Base-by-base conservation (phyloP, 2,329 filamentous ascomycete species). In the Penicillium sclerotiorum region DNA sequence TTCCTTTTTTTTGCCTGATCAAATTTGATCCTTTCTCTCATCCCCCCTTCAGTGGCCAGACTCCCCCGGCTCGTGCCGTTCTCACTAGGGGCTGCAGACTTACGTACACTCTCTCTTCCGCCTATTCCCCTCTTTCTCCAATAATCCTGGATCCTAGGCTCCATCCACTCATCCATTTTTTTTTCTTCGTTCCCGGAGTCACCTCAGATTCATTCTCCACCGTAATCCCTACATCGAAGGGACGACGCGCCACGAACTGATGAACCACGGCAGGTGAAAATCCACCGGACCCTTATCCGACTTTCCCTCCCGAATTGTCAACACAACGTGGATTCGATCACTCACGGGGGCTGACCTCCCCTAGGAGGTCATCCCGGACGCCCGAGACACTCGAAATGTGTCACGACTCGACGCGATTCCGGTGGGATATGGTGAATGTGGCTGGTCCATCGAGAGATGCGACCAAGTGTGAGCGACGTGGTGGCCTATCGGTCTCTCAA, bases 261-360 rank as follows among this genome's bases (percentile, higher is more conserved):
- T 43, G 40, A 28, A 43, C 13, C 3, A 36, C n/a, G n/a, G n/a
- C 41, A 17, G 28, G 20, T 18, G n/a, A 43, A 30, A 43, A 43
- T 22, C 13, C 7, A 37, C 35, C 18, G 27, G 36, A 33, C 36
- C 45, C 45, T 28, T 25, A 37, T 38, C 23, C 36, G 32, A 13
- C 41, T 25, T 12, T 27, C 15, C 40, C 39, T 39, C 30, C 40
- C 42, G 38, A 37, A 57, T 56, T 57, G 54, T 52, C 55, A 59
- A 61, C 45, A 63, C 66, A 68, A 65, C 63, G 68, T 69, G 68
- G 68, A 69, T 69, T 65, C 57, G 64, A 63, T 59, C 54, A 58
- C 58, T 51, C 53, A 61, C 64, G 67, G 69, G 68, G 68, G 66
- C 65, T 71, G 69, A 69, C 68, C 69, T 72, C 69, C 66, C 64